These are phyloP conservation scores for Suzukiozyma palmioleophila DNA, from an alignment of 1,139 yeast genomes.

Conservation along the genomic window DNA sequence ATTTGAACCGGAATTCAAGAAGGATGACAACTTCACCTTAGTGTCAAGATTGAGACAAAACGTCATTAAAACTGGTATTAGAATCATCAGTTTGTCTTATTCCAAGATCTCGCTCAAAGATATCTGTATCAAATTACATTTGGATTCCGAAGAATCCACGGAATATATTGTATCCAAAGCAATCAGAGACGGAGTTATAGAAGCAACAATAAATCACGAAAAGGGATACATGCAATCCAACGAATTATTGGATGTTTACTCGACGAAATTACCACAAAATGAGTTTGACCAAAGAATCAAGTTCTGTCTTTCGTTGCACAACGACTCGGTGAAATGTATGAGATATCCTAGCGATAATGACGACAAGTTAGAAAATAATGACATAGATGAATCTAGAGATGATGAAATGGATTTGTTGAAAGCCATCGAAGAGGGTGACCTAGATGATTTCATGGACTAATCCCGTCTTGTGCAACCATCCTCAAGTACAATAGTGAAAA, in stretches of 20 bases:
- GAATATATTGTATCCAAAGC: slow-evolving; percentile 97
- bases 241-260: slow-evolving; percentile 81
- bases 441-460: slow-evolving; percentile 48
- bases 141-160: slow-evolving; percentile 92
- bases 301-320: slow-evolving; percentile 86
- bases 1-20: slow-evolving; percentile 58
- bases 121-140: slow-evolving; percentile 80
- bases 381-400: slow-evolving; percentile 31
- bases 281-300: slow-evolving; percentile 91
- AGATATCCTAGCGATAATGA: slow-evolving; percentile 64
- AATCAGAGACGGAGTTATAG: slow-evolving; percentile 95
- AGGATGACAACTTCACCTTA: slow-evolving; percentile 79
- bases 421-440: slow-evolving; percentile 48
- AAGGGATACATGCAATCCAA: slow-evolving; percentile 88
- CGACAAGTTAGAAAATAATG: slow-evolving; percentile 28
- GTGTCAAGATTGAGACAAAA: slow-evolving; percentile 91
- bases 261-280: slow-evolving; percentile 80
- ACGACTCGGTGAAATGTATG: slow-evolving; percentile 93
- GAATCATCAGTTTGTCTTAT: slow-evolving; percentile 89
- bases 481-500: neutral
- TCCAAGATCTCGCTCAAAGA: slow-evolving; percentile 89
- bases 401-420: slow-evolving; percentile 44
- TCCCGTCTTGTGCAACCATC: neutral
- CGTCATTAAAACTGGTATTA: slow-evolving; percentile 95
- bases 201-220: slow-evolving; percentile 89